phyloP scores from a whole-genome alignment of 1,284 basidiomycete genomes.

The Phenoliferia sp. region DNA sequence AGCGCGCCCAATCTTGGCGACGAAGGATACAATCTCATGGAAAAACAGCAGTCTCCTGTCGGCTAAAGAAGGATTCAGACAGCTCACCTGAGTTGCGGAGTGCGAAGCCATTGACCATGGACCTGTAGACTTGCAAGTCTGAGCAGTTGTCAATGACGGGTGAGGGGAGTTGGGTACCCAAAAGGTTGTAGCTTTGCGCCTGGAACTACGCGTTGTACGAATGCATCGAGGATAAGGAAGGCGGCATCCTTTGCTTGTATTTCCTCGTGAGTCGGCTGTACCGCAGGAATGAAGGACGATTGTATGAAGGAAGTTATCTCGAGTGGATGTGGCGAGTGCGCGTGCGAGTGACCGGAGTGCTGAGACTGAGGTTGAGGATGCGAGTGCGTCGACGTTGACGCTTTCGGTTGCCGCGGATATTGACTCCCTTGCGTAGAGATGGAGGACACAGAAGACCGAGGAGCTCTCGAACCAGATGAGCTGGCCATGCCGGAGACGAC shows the following conservation, averaged over 20 bases:
- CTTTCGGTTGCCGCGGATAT: no score
- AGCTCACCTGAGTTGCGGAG: constrained; percentile 82
- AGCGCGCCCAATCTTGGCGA: neutral
- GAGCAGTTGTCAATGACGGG: neutral
- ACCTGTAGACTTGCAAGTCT: constrained; percentile 9
- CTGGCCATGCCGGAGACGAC: no score
- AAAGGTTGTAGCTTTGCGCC: constrained; percentile 87
- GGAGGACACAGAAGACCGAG: no score
- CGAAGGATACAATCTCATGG: no score
- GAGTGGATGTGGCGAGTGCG: constrained; percentile 14
- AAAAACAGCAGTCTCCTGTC: no score
- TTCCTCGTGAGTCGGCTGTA: constrained; percentile 82
- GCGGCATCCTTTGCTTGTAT: constrained; percentile 88
- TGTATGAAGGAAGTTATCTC: constrained; percentile 27
- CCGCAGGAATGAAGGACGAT: constrained; percentile 68
- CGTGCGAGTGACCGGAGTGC: no score
- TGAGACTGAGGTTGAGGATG: no score
- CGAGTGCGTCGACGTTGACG: no score
- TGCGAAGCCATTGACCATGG: constrained; percentile 86
- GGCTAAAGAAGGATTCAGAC: constrained; percentile 6
- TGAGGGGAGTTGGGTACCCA: constrained; percentile 48
- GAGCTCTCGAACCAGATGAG: no score
- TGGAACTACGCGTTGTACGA: constrained; percentile 91
- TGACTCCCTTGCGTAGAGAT: no score
- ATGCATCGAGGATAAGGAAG: constrained; percentile 83